These are phyloP conservation scores for Strigomonas culicis DNA, from an alignment of 208 protist genomes.

Conservation along the genomic window DNA sequence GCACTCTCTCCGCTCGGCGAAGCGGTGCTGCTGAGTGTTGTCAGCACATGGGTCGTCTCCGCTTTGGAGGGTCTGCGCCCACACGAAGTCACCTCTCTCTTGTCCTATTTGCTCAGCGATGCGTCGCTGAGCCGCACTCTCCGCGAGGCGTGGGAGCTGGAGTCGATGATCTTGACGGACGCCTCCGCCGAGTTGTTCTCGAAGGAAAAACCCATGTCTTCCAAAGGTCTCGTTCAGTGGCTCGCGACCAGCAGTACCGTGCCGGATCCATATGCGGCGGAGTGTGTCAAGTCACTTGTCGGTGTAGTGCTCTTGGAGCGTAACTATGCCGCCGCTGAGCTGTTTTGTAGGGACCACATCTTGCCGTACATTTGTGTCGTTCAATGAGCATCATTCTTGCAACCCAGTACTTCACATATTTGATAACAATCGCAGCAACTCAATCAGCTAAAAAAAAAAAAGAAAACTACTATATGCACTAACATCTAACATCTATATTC, in stretches of 20 bases:
- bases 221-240: slow-evolving; percentile 57
- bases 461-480: too few relatives aligned
- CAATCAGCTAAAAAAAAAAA: slow-evolving; percentile 2
- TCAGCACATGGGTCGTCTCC: slow-evolving; percentile 40
- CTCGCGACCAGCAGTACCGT: slow-evolving; percentile 34
- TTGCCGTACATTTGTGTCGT: slow-evolving; percentile 55
- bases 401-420: too few relatives aligned
- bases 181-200: slow-evolving; percentile 61
- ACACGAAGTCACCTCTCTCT: slow-evolving; percentile 48
- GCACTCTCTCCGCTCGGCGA: slow-evolving; percentile 57
- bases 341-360: slow-evolving; percentile 54
- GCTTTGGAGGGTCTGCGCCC: slow-evolving; percentile 55
- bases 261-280: slow-evolving; percentile 68
- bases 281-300: slow-evolving; percentile 68
- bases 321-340: slow-evolving; percentile 36
- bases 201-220: slow-evolving; percentile 32
- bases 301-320: slow-evolving; percentile 70
- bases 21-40: slow-evolving; percentile 37
- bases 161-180: slow-evolving; percentile 86
- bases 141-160: slow-evolving; percentile 66
- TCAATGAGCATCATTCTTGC: too few relatives aligned
- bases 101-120: slow-evolving; percentile 54
- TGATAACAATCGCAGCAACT: too few relatives aligned
- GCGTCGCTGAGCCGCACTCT: slow-evolving; percentile 56
- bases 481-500: too few relatives aligned